phyloP scores from a whole-genome alignment of 805 yeast genomes.

The Saccharomycopsis fodiens region DNA sequence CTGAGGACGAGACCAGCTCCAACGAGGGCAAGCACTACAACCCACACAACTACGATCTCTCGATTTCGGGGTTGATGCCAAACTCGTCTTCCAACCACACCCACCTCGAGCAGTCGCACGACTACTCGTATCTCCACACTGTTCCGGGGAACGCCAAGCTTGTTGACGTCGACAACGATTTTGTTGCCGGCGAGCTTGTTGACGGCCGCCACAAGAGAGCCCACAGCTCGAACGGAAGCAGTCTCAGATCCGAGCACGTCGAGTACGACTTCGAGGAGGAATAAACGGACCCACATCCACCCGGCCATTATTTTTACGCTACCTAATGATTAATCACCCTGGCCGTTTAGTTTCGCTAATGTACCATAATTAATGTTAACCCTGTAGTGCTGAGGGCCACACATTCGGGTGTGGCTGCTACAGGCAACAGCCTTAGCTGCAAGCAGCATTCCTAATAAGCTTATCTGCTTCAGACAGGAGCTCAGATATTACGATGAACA shows the following conservation, averaged over 20 bases:
- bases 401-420: too few species aligned
- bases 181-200: conserved; percentile 23
- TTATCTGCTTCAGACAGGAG: too few species aligned
- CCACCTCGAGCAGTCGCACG: neutral
- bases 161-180: conserved; percentile 17
- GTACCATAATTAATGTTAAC: too few species aligned
- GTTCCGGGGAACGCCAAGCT: neutral
- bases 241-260: conserved; percentile 3
- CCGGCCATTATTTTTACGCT: neutral
- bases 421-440: too few species aligned
- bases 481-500: too few species aligned
- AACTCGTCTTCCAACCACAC: neutral
- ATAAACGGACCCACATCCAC: neutral
- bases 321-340: neutral
- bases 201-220: conserved; percentile 25
- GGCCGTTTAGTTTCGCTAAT: neutral
- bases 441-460: too few species aligned
- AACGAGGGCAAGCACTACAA: neutral
- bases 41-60: conserved; percentile 3
- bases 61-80: conserved; percentile 3
- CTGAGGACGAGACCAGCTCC: neutral
- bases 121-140: neutral
- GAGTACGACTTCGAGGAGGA: conserved; percentile 8
- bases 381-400: too few species aligned
- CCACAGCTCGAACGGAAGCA: conserved; percentile 23